phyloP scores from a whole-genome alignment of 768 basidiomycete species.

The Lentinula guzmanii region DNA sequence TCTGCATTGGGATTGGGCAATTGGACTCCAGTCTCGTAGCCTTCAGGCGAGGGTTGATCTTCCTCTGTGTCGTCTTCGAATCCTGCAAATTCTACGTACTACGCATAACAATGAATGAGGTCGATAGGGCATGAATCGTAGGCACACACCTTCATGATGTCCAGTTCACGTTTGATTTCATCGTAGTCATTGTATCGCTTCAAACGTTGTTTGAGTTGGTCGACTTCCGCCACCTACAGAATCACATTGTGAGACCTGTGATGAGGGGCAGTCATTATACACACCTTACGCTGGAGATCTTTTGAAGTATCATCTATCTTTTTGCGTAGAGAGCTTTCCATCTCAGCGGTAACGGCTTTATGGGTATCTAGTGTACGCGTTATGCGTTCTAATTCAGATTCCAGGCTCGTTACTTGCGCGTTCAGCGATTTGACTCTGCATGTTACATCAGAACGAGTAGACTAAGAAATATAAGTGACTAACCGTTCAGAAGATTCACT shows the following conservation, averaged over 20 bases:
- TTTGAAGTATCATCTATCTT: conserved; percentile 54
- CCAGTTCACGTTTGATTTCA: conserved; percentile 95
- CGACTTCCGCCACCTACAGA: conserved; percentile 56
- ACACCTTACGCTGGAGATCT: conserved; percentile 57
- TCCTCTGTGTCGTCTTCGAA: conserved; percentile 66
- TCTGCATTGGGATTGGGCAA: conserved; percentile 88
- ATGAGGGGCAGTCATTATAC: conserved; percentile 1
- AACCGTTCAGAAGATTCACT: conserved; percentile 66
- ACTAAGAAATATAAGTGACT: conserved; percentile 30
- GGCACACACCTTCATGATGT: conserved; percentile 87
- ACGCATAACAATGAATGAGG: neutral
- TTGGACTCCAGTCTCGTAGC: conserved; percentile 45
- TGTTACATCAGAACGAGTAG: conserved; percentile 37
- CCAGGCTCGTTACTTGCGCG: conserved; percentile 65
- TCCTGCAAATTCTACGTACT: conserved; percentile 97
- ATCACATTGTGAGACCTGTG: neutral
- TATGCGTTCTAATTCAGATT: conserved; percentile 68
- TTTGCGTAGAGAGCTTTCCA: conserved; percentile 41
- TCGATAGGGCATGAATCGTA: neutral
- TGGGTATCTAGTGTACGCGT: conserved; percentile 62
- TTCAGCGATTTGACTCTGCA: conserved; percentile 68
- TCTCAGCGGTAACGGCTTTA: conserved; percentile 39
- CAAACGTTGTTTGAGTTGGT: conserved; percentile 61
- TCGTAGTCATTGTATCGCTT: conserved; percentile 84
- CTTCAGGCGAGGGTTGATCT: conserved; percentile 37